phyloP scores from a whole-genome alignment of 1,139 yeast species.

The Protomyces pachydermus region DNA sequence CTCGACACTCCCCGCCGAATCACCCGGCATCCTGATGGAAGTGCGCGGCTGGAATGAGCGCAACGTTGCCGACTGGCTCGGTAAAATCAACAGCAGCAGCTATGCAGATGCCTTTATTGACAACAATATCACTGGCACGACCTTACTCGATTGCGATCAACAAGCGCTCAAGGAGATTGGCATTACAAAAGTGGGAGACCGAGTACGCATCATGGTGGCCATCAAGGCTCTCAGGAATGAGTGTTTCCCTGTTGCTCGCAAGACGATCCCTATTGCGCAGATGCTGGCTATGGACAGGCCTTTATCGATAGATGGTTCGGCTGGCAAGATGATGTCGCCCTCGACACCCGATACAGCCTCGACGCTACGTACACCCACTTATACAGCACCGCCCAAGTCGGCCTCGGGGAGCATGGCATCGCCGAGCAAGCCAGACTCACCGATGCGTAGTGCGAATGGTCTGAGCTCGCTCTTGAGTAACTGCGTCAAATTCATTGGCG shows the following conservation, averaged over 20 bases:
- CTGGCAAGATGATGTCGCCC: not conserved
- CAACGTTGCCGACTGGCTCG: conserved; percentile 42
- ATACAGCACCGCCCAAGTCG: not conserved
- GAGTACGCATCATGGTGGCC: conserved; percentile 60
- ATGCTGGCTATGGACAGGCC: conserved; percentile 24
- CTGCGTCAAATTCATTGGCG: conserved; percentile 57
- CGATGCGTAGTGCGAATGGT: conserved; percentile 17
- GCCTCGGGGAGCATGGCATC: not conserved
- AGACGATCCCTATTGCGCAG: conserved; percentile 7
- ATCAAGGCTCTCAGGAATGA: conserved; percentile 36
- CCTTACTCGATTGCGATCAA: conserved; percentile 61
- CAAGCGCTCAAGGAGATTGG: conserved; percentile 71
- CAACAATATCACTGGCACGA: conserved; percentile 56
- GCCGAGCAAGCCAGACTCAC: conserved; percentile 7
- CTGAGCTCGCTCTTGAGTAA: conserved; percentile 36
- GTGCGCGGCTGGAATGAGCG: conserved; percentile 36
- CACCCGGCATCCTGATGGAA: conserved; percentile 3
- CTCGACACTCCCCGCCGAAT: not conserved
- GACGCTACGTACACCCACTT: not conserved
- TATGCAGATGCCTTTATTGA: conserved; percentile 37
- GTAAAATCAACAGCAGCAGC: conserved; percentile 38
- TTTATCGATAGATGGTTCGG: too few relatives aligned
- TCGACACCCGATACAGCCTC: not conserved
- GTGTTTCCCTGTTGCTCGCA: conserved; percentile 26
- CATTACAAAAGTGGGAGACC: conserved; percentile 71